A percentile compares a stretch with the other conserved stretches of the same genome.
Evolutionary conservation across 257 asterid species (phyloP).

Genomic region (Fraxinus excelsior): DNA sequence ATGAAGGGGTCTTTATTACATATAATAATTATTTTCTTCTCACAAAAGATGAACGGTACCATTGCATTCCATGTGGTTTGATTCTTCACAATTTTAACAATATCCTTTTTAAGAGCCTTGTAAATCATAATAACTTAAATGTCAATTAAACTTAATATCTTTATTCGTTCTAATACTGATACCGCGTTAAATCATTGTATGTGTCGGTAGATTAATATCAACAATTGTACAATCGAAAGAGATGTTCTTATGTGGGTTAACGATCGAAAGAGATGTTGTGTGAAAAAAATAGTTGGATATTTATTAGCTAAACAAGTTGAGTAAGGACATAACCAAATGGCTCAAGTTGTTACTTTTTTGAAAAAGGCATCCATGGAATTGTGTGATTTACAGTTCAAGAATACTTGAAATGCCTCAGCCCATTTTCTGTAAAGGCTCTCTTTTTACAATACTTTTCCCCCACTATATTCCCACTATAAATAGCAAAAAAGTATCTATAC

Average conservation of each 20-base stretch:
- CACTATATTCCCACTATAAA: conserved; percentile 39
- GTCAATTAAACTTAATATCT: too few species aligned
- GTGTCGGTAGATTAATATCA: background rate
- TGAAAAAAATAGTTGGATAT: background rate
- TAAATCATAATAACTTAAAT: too few species aligned
- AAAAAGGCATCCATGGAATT: conserved; percentile 26
- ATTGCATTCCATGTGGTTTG: too few species aligned
- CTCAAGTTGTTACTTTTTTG: conserved; percentile 8
- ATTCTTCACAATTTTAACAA: too few species aligned
- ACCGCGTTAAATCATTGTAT: too few species aligned
- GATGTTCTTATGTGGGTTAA: background rate
- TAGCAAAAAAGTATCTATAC: conserved; percentile 32
- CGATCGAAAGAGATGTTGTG: background rate
- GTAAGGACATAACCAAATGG: conserved; percentile 1
- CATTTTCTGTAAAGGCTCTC: conserved; percentile 34
- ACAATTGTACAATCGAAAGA: background rate
- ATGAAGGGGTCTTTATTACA: too few species aligned
- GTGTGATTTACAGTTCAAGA: conserved; percentile 36
- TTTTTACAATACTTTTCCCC: conserved; percentile 33
- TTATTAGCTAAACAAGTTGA: background rate
- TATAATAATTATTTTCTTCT: too few species aligned
- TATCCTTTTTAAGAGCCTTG: too few species aligned
- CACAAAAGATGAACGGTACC: too few species aligned
- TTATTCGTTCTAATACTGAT: too few species aligned
- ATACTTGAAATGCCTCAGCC: conserved; percentile 25